phyloP scores from a whole-genome alignment of 2,329 filamentous ascomycete species.

The Fusarium longipes region DNA sequence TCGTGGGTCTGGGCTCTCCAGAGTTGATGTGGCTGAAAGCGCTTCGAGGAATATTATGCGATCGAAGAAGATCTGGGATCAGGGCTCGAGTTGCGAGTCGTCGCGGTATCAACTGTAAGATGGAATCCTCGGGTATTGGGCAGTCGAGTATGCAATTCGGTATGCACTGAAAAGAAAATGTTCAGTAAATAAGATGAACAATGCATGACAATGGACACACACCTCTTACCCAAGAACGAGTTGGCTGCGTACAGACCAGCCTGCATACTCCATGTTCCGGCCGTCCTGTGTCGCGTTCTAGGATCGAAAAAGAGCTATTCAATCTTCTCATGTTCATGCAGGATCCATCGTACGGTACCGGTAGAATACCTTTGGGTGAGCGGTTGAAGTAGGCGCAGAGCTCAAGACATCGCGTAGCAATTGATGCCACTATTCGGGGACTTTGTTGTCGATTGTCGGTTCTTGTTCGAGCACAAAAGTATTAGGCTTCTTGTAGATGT shows the following conservation, averaged over 20 bases:
- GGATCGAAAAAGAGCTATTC: no score
- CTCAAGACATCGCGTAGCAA: not conserved
- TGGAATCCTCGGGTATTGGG: not conserved
- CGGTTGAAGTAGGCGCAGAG: not conserved
- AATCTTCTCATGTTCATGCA: no score
- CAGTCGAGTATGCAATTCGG: not conserved
- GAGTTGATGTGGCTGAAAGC: not conserved
- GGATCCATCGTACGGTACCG: no score
- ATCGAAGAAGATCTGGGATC: not conserved
- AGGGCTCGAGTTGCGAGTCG: not conserved
- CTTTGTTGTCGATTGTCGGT: fast-evolving
- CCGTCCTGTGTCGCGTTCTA: not conserved
- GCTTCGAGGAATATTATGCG: fast-evolving
- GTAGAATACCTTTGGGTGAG: no score
- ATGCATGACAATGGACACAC: not conserved
- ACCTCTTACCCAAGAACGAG: conserved; percentile 5
- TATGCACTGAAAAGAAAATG: not conserved
- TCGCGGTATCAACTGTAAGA: not conserved
- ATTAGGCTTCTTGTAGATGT: fast-evolving
- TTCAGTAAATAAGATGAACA: not conserved
- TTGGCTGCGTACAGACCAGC: not conserved
- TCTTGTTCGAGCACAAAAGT: not conserved
- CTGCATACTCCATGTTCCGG: conserved; percentile 10
- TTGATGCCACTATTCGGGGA: not conserved
- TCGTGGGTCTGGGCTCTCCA: not conserved